Conservation (phyloP, 805 yeast species). For the Yamadazyma sp. region DNA sequence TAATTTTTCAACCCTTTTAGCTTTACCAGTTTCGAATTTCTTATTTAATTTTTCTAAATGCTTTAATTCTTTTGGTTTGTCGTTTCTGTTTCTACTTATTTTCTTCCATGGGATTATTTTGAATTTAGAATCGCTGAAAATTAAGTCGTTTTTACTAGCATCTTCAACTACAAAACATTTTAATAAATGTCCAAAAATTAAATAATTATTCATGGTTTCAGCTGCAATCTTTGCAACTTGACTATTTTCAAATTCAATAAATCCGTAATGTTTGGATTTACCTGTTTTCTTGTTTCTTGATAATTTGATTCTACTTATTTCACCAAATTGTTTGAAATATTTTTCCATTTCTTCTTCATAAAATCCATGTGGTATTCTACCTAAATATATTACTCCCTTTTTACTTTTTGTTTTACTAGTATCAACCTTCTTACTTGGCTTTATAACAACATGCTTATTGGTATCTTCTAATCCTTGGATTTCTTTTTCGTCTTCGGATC, state of each 20-base stretch:
- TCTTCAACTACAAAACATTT: conserved; percentile 58
- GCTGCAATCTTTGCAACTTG: conserved; percentile 86
- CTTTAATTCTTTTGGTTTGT: conserved; percentile 53
- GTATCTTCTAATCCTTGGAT: conserved; percentile 16
- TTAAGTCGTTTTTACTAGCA: conserved; percentile 54
- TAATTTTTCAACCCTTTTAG: conserved; percentile 47
- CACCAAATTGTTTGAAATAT: conserved; percentile 91
- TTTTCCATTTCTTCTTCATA: conserved; percentile 74
- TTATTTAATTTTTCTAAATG: conserved; percentile 55
- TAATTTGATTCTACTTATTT: conserved; percentile 69
- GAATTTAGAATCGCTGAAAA: conserved; percentile 56
- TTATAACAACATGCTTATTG: conserved; percentile 22
- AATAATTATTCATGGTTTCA: conserved; percentile 94
- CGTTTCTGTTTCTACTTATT: conserved; percentile 51
- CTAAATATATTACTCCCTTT: conserved; percentile 79
- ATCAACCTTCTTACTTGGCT: conserved; percentile 15
- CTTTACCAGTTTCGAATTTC: conserved; percentile 40
- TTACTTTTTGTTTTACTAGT: conserved; percentile 17
- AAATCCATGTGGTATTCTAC: conserved; percentile 91
- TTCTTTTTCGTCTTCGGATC: conserved; percentile 24
- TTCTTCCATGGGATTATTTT: conserved; percentile 59
- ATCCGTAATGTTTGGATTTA: conserved; percentile 69
- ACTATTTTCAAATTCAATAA: conserved; percentile 67
- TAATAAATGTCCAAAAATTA: conserved; percentile 81
- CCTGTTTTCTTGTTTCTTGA: conserved; percentile 92